Percentiles rank a stretch among this genome's conserved stretches.
Evolutionary conservation across 1,284 basidiomycete genomes (phyloP).

Genomic region (Pseudozyma sp.): DNA sequence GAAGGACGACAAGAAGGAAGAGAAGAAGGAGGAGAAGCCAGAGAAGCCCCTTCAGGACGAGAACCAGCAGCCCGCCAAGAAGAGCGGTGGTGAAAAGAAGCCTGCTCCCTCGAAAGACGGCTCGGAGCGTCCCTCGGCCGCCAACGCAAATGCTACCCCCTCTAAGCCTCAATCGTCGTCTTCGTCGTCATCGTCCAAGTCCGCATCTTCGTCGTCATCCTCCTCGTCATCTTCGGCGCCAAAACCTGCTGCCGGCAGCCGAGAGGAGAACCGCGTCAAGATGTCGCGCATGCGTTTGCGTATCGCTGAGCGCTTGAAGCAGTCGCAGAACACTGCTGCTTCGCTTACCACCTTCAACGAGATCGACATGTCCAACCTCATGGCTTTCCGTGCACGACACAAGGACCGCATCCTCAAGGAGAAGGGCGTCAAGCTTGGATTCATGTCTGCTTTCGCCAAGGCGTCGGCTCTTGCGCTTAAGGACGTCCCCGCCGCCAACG

Average conservation of each 20-base stretch:
- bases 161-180: conserved; percentile 36
- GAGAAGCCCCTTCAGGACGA: conserved; percentile 38
- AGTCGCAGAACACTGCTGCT: conserved; percentile 96
- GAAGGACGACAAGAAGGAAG: conserved; percentile 66
- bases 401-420: conserved; percentile 93
- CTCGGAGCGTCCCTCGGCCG: conserved; percentile 28
- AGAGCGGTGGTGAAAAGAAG: conserved; percentile 69
- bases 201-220: conserved; percentile 8
- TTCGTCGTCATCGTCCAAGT: conserved; percentile 24
- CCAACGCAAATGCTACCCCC: conserved; percentile 23
- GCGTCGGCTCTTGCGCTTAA: conserved; percentile 86
- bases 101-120: conserved; percentile 36
- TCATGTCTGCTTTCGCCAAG: conserved; percentile 96
- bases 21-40: conserved; percentile 70
- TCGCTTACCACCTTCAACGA: conserved; percentile 99
- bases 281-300: conserved; percentile 83
- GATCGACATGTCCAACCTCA: conserved; percentile 96
- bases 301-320: conserved; percentile 96
- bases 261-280: conserved; percentile 85
- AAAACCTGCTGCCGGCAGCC: conserved; percentile 68
- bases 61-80: conserved; percentile 65
- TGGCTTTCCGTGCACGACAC: conserved; percentile 93
- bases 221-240: conserved; percentile 32
- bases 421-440: conserved; percentile 96
- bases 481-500: conserved; percentile 95